Percentiles rank a stretch among this genome's conserved stretches.
phyloP scores from a whole-genome alignment of 2,329 filamentous ascomycete genomes.

The Cladosporium velox region DNA sequence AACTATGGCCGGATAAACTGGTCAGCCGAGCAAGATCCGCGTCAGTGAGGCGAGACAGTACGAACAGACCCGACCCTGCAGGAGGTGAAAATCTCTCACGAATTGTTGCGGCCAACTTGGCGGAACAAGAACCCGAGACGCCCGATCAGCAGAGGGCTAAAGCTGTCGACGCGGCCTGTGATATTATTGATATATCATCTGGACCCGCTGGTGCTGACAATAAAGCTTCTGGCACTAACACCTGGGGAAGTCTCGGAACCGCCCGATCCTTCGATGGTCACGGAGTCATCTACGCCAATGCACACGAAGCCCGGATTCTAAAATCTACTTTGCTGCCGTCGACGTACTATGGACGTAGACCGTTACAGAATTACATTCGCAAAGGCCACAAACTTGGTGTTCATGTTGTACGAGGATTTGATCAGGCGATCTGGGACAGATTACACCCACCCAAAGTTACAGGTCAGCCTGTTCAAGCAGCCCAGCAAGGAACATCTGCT shows the following conservation, averaged over 20 bases:
- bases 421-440: slow-evolving; percentile 73
- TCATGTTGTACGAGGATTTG: slow-evolving; percentile 86
- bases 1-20: slow-evolving; percentile 72
- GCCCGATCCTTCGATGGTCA: slow-evolving; percentile 68
- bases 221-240: slow-evolving; percentile 48
- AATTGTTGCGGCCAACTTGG: slow-evolving; percentile 32
- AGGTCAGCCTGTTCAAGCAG: slow-evolving; percentile 43
- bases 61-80: slow-evolving; percentile 21
- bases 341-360: slow-evolving; percentile 77
- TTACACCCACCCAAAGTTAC: slow-evolving; percentile 60
- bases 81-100: slow-evolving; percentile 28
- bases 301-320: slow-evolving; percentile 75
- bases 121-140: slow-evolving; percentile 41
- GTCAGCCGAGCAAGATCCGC: slow-evolving; percentile 35
- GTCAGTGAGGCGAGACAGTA: slow-evolving; percentile 13
- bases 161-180: slow-evolving; percentile 48
- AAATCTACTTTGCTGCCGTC: slow-evolving; percentile 85
- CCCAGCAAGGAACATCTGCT: slow-evolving; percentile 48
- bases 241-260: slow-evolving; percentile 45
- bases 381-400: slow-evolving; percentile 82
- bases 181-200: slow-evolving; percentile 51
- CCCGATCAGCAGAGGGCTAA: slow-evolving; percentile 47
- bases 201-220: slow-evolving; percentile 50
- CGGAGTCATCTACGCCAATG: slow-evolving; percentile 84
- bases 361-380: slow-evolving; percentile 75